Conservation (phyloP, 192 early-diverging fungal species). For the Podila horticola region DNA sequence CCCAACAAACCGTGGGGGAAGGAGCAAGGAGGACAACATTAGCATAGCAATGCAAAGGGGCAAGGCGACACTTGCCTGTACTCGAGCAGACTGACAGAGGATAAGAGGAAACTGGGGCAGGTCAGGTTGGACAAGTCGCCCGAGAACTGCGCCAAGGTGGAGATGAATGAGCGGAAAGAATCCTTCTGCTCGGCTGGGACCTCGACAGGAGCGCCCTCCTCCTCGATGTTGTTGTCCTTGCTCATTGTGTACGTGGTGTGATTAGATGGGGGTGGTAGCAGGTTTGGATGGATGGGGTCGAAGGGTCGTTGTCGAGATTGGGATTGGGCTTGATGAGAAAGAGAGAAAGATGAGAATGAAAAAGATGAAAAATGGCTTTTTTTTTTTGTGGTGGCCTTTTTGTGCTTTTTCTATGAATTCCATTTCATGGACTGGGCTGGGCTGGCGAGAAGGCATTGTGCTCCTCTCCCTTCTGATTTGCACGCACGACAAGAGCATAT, state of each 20-base stretch:
- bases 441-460: too few relatives aligned
- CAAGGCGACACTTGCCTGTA: constrained; percentile 64
- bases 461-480: too few relatives aligned
- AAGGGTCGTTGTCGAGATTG: background rate
- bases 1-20: background rate
- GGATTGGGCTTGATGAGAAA: background rate
- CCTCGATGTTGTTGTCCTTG: constrained; percentile 33
- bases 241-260: background rate
- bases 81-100: constrained; percentile 81
- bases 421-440: too few relatives aligned
- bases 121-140: constrained; percentile 85
- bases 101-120: constrained; percentile 82
- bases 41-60: background rate
- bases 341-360: background rate
- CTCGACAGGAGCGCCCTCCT: constrained; percentile 25
- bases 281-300: background rate
- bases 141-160: constrained; percentile 79
- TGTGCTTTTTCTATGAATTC: too few relatives aligned
- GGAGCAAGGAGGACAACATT: background rate
- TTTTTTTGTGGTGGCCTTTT: too few relatives aligned
- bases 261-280: background rate
- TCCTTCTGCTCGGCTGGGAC: constrained; percentile 71
- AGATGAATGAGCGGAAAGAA: constrained; percentile 72
- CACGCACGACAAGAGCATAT: too few relatives aligned
- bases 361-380: background rate